Base-by-base conservation (phyloP, 768 basidiomycete species). In the Neoboletus brunneissimus region DNA sequence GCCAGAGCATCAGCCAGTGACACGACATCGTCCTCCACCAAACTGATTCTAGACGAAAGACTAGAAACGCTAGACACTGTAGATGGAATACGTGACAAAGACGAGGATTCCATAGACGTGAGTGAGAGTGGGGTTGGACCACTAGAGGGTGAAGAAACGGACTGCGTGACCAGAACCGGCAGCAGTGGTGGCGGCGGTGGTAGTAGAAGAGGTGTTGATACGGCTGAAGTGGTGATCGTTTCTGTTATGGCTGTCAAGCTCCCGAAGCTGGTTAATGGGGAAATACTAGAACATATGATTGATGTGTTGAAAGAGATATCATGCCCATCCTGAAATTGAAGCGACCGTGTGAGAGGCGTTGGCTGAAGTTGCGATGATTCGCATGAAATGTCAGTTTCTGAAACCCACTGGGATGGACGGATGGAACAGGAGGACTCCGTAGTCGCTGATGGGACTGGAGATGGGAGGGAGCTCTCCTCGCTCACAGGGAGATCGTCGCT, bases 291-390 rank as follows among this genome's bases (percentile, higher is more conserved):
- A 29, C 86, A 75, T 64, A 91, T 73, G 67, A 87, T 78, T 0
- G 89, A 90, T 0, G 89, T 89, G 54, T 91, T 89, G 55, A 84
- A 86, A 0, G 88, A 90, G 0, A 64, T 73, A 59, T 91, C 90
- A 10, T 63, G 67, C 5, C 77, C 80, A 44, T 92, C 89, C 1
- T 80, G 82, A 44, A 90, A 67, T 0, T 75, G 73, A 6, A 73
- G 59, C 6, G 78, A 77, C 45, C 72, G 77, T 4, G 82, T 74
- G 22, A 87, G 86, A 18, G 87, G 88, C 2, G 91, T 90, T 1
- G 89, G 85, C 6, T 74, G 76, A 23, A 93, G 74, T n/a, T 88
- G 73, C 1, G 88, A 88, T 0, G 91, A 91, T 22, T 91, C 89
- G 58, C 87, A 92, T 0, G 90, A 87, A 11, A 77, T 66, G 53